Evolutionary conservation across 106 monocot genomes (phyloP).

Genomic region (Vanilla planifolia): DNA sequence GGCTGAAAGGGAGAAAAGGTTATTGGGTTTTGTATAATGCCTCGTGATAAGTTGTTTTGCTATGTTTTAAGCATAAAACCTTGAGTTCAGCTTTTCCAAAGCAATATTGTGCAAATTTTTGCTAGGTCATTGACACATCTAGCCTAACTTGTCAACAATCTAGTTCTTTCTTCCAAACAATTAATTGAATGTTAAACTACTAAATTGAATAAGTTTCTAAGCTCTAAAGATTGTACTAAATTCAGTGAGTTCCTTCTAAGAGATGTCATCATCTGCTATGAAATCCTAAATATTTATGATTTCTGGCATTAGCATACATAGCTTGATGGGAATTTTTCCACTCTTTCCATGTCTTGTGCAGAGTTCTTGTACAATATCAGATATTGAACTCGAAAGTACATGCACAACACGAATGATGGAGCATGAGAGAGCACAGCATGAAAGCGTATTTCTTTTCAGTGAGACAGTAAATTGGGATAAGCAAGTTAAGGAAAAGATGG

Average conservation of each 20-base stretch:
- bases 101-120: too few species aligned
- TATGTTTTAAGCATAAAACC: too few species aligned
- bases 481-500: slow-evolving; percentile 1
- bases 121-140: too few species aligned
- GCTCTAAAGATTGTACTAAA: too few species aligned
- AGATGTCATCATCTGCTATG: not conserved
- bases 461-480: not conserved
- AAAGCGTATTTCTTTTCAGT: not conserved
- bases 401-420: slow-evolving; percentile 29
- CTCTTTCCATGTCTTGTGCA: slow-evolving; percentile 17
- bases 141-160: too few species aligned
- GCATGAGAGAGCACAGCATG: not conserved
- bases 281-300: not conserved
- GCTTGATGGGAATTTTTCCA: not conserved
- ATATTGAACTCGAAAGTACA: slow-evolving; percentile 53
- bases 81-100: too few species aligned
- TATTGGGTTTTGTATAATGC: too few species aligned
- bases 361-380: slow-evolving; percentile 75
- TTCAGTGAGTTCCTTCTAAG: not conserved
- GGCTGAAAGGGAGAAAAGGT: too few species aligned
- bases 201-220: too few species aligned
- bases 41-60: too few species aligned
- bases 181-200: too few species aligned
- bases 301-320: not conserved
- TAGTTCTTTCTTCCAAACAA: too few species aligned